These are phyloP conservation scores for Neotropicomus parvogracilis DNA, from an alignment of 1,284 basidiomycete species.

Conservation along the genomic window DNA sequence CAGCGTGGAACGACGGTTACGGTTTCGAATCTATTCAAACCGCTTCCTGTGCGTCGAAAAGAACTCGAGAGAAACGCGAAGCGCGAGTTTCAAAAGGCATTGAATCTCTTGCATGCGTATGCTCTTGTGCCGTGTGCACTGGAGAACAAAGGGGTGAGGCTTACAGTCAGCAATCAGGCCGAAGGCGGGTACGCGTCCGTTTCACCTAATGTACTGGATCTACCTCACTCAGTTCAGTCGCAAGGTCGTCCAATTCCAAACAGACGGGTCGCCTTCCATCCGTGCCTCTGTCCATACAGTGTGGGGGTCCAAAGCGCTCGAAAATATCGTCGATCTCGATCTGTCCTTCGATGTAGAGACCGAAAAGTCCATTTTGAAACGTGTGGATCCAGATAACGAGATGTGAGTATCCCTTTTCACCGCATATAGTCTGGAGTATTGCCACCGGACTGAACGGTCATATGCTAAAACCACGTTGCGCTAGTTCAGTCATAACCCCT, in stretches of 20 bases:
- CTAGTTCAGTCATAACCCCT: slow-evolving; percentile 34
- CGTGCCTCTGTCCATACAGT: slow-evolving; percentile 70
- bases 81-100: slow-evolving; percentile 85
- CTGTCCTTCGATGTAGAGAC: slow-evolving; percentile 69
- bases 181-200: slow-evolving; percentile 64
- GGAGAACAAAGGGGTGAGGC: slow-evolving; percentile 59
- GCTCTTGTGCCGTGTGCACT: slow-evolving; percentile 77
- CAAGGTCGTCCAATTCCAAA: slow-evolving; percentile 71
- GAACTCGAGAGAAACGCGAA: slow-evolving; percentile 90
- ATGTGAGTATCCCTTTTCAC: slow-evolving; percentile 13
- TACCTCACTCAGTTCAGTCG: slow-evolving; percentile 44
- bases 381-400: slow-evolving; percentile 16
- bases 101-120: slow-evolving; percentile 83
- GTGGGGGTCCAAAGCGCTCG: slow-evolving; percentile 82
- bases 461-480: slow-evolving; percentile 1
- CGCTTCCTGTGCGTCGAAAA: slow-evolving; percentile 88
- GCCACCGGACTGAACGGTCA: neutral
- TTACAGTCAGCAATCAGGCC: slow-evolving; percentile 73
- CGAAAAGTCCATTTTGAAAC: slow-evolving; percentile 45
- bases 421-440: neutral
- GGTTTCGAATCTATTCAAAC: slow-evolving; percentile 72
- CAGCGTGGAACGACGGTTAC: slow-evolving; percentile 87
- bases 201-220: neutral
- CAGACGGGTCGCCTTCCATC: slow-evolving; percentile 62
- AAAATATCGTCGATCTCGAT: slow-evolving; percentile 72